Evolutionary conservation across 176 grass and related monocot species (phyloP).

Genomic region (Oryza longistaminata): DNA sequence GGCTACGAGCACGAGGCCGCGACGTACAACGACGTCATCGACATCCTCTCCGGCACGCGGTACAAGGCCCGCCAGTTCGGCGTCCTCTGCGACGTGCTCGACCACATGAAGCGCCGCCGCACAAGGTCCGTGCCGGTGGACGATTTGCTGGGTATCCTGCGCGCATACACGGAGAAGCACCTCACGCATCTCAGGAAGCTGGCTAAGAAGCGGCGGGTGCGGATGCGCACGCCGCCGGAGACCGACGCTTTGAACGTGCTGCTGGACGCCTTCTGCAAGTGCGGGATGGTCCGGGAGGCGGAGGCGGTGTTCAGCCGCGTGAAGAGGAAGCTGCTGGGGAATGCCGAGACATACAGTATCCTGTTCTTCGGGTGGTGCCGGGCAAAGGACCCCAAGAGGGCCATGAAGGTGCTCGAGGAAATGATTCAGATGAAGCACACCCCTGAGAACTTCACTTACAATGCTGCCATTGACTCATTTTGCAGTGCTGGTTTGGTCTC

Average conservation of each 20-base stretch:
- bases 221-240: conserved; percentile 64
- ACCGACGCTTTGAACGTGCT: conserved; percentile 79
- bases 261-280: conserved; percentile 86
- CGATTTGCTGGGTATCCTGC: conserved; percentile 58
- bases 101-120: conserved; percentile 77
- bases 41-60: conserved; percentile 84
- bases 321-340: conserved; percentile 63
- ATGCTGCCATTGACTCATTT: conserved; percentile 83
- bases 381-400: conserved; percentile 61
- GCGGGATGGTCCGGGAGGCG: conserved; percentile 74
- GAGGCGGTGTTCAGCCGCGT: conserved; percentile 63
- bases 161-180: conserved; percentile 72
- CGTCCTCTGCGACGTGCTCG: conserved; percentile 78
- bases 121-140: conserved; percentile 56
- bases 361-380: conserved; percentile 94
- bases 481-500: conserved; percentile 70
- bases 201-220: conserved; percentile 67
- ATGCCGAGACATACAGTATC: conserved; percentile 68
- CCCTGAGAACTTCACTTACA: conserved; percentile 90
- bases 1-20: conserved; percentile 61
- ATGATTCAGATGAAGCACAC: conserved; percentile 66
- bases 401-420: conserved; percentile 94
- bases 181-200: conserved; percentile 73
- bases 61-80: conserved; percentile 84
- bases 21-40: conserved; percentile 81